These are phyloP conservation scores for Sabuloglossum arenarium DNA, from an alignment of 495 filamentous ascomycete genomes.

Conservation along the genomic window DNA sequence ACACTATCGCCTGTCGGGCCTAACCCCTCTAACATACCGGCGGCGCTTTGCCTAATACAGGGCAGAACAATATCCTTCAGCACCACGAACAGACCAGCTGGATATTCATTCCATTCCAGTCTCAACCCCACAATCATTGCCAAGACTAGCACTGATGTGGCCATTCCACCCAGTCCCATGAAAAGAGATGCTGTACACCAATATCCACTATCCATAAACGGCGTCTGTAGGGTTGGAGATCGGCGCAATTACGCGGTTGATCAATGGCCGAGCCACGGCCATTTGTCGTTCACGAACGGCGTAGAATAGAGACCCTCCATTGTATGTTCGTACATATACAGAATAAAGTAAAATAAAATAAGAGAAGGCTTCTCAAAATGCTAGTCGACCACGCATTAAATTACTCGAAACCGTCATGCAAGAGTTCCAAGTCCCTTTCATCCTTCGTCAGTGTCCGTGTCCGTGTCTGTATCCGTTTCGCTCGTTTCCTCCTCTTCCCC, in stretches of 20 bases:
- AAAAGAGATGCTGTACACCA: no score
- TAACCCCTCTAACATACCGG: no score
- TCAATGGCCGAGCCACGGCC: no score
- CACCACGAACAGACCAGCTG: no score
- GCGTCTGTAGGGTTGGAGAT: no score
- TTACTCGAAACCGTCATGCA: neutral
- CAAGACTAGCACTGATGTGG: no score
- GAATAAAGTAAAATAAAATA: neutral
- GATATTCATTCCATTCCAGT: neutral
- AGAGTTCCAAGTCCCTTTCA: neutral
- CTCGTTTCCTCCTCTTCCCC: conserved; percentile 20
- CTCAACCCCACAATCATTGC: neutral
- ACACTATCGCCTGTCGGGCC: no score
- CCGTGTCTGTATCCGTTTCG: conserved; percentile 49
- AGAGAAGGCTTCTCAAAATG: neutral
- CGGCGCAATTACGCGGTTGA: no score
- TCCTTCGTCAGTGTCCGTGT: conserved; percentile 26
- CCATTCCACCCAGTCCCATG: no score
- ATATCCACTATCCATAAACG: no score
- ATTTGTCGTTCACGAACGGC: neutral
- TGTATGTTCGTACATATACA: neutral
- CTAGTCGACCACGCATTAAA: neutral
- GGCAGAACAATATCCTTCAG: no score
- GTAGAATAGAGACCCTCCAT: neutral
- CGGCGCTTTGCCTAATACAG: no score